Evolutionary conservation across 805 yeast genomes (phyloP).

Genomic region (Lipomyces yamadae): DNA sequence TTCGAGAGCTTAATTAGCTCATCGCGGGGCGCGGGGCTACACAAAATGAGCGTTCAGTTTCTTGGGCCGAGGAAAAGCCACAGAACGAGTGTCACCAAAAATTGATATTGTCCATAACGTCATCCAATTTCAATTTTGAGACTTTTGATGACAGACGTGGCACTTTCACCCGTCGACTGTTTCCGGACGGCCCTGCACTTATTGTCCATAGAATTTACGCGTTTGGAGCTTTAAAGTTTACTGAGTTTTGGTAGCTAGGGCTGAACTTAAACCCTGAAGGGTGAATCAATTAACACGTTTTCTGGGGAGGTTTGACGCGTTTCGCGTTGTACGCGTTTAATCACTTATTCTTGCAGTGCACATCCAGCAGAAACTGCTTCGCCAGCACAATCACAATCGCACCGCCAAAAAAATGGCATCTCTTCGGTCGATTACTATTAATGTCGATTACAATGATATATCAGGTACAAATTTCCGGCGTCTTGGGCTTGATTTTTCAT

Average conservation of each 20-base stretch:
- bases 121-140: background rate
- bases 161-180: no score
- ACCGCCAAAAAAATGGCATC: constrained; percentile 53
- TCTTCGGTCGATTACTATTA: constrained; percentile 55
- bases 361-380: background rate
- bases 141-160: no score
- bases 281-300: no score
- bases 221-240: no score
- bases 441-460: constrained; percentile 69
- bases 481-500: background rate
- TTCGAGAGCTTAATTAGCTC: background rate
- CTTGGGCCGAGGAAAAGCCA: background rate
- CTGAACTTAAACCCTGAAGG: no score
- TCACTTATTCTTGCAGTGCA: background rate
- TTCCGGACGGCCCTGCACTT: no score
- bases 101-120: background rate
- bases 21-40: constrained; percentile 3
- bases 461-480: constrained; percentile 41
- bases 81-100: background rate
- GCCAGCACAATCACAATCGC: constrained; percentile 4
- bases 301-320: background rate
- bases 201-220: no score
- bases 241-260: no score
- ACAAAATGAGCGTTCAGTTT: background rate
- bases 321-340: background rate